Evolutionary conservation across 495 filamentous ascomycete genomes (phyloP), one percentile per base, ranked within the genome.

Genomic region (Hyphodiscus hymeniophilus): DNA sequence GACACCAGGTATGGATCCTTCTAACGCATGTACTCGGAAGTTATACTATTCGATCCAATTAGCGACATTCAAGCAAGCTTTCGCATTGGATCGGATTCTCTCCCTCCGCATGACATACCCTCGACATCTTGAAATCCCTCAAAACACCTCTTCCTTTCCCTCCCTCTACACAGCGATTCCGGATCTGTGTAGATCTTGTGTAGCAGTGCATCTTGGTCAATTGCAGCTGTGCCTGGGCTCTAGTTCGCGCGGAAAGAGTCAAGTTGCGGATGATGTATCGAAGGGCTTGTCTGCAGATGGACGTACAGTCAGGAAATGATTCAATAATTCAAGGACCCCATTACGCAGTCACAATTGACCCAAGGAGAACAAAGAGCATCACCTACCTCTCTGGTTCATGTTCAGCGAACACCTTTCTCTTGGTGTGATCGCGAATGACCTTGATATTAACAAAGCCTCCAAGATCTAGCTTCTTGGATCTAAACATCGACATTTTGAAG

Each of bases 251-350:
- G 6, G 89, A 82, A 16, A 98, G 82, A 8, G 77, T 81, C 21
- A 89, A 91, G 66, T 98, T 98, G 63, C 84, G 87, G 65, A 94
- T 84, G 54, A 94, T 80, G 67, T 94, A 96, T 55, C 92, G 85
- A 40, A 97, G 83, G 22, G 94, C 92, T 85, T 98, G 92, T 63
- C 92, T 94, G 51, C 45, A 20, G 31, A 15, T 16, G n/a, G 24
- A 7, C 22, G n/a, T 13, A 17, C 17, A 15, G 20, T 36, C 22
- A 32, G 38, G 15, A 32, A 7, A 32, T 3, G 5, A 4, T 40
- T 12, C 38, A 21, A 28, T 28, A 16, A 11, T 20, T 26, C n/a
- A 34, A 7, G 36, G 21, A 15, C 2, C 20, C 17, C n/a, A 30
- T 15, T 16, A 21, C 24, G 16, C 40, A 21, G 15, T 20, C 40